phyloP scores from a whole-genome alignment of 2,329 filamentous ascomycete species.

The Knufia fluminis region DNA sequence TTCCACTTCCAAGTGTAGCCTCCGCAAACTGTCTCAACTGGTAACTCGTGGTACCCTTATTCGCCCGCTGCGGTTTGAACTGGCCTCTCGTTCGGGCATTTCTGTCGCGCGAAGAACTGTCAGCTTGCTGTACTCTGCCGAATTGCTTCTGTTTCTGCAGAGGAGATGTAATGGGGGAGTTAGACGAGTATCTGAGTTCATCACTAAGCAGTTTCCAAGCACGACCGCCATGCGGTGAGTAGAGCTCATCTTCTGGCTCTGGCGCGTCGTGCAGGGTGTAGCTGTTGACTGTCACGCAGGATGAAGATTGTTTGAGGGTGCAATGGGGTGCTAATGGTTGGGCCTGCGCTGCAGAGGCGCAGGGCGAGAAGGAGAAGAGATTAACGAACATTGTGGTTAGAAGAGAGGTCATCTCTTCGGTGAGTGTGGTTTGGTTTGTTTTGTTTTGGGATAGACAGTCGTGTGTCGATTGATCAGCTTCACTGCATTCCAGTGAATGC shows the following conservation, averaged over 20 bases:
- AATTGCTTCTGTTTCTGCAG: slow-evolving; percentile 27
- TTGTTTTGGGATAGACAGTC: background rate
- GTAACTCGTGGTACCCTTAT: slow-evolving; percentile 81
- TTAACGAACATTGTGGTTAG: slow-evolving; percentile 70
- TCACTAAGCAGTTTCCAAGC: slow-evolving; percentile 28
- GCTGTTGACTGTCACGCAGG: slow-evolving; percentile 25
- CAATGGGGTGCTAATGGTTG: slow-evolving; percentile 25
- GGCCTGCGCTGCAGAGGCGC: slow-evolving; percentile 23
- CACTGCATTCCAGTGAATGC: slow-evolving; percentile 8
- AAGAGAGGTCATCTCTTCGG: slow-evolving; percentile 51
- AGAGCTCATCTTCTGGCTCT: slow-evolving; percentile 17
- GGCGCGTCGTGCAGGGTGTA: slow-evolving; percentile 20
- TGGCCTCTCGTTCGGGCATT: slow-evolving; percentile 82
- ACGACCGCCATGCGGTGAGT: slow-evolving; percentile 12
- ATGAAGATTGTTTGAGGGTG: slow-evolving; percentile 23
- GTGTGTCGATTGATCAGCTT: slow-evolving; percentile 1
- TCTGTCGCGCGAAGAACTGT: slow-evolving; percentile 40
- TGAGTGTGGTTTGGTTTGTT: background rate
- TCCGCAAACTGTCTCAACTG: slow-evolving; percentile 97
- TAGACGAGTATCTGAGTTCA: slow-evolving; percentile 25
- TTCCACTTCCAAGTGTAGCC: slow-evolving; percentile 88
- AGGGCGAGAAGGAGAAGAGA: slow-evolving; percentile 26
- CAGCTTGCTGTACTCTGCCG: slow-evolving; percentile 29
- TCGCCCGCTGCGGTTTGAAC: slow-evolving; percentile 76
- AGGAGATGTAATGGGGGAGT: slow-evolving; percentile 26